Evolutionary conservation across 139 green algal species (phyloP).

Genomic region (Chara braunii): DNA sequence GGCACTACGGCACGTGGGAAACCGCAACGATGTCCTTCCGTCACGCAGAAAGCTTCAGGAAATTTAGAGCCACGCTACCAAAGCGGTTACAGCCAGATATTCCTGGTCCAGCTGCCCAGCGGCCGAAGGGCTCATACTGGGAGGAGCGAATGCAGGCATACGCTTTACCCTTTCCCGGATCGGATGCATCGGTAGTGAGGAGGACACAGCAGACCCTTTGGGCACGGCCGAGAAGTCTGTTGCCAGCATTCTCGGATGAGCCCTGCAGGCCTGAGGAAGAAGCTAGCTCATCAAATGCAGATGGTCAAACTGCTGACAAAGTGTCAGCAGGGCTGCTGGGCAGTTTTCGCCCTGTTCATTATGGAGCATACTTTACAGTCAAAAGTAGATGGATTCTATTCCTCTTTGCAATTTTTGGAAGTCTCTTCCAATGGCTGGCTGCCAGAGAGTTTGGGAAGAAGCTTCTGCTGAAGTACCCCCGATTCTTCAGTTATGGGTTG

Average conservation of each 20-base stretch:
- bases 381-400: constrained; percentile 4
- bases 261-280: too few species aligned
- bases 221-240: neutral
- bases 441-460: constrained; percentile 8
- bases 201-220: constrained; percentile 11
- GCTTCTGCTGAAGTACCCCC: constrained; percentile 19
- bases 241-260: neutral
- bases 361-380: constrained; percentile 31
- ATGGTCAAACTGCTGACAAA: too few species aligned
- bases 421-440: neutral
- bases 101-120: neutral
- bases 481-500: constrained; percentile 22
- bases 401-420: constrained; percentile 16
- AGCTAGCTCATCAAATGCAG: too few species aligned
- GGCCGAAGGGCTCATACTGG: neutral
- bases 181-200: constrained; percentile 31
- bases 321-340: too few species aligned
- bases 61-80: neutral
- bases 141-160: constrained; percentile 6
- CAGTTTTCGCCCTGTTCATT: constrained; percentile 18
- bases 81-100: constrained; percentile 6
- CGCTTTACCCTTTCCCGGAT: constrained; percentile 27
- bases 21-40: too few species aligned
- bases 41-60: neutral
- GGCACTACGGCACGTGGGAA: constrained; percentile 23